Evolutionary conservation across 2,329 filamentous ascomycete species (phyloP), one percentile per base, ranked within the genome.

Genomic region (Hymenotorrendiella dingleyae): DNA sequence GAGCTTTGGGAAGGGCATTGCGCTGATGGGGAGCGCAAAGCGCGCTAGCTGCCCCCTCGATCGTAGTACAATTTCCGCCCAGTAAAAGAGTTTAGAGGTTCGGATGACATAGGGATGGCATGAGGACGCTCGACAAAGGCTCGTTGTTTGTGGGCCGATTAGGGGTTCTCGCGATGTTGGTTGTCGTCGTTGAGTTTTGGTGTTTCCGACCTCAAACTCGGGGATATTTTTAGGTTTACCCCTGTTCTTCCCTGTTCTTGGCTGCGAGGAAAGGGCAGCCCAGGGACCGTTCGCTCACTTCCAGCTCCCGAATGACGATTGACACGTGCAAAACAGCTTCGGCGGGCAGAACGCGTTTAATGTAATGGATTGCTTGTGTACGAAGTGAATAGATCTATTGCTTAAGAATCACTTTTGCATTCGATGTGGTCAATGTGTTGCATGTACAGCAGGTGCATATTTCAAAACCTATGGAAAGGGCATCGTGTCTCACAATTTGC

Each of bases 1-100:
- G 63, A 82, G 73, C 64, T 81, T 63, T 34, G 60, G 58, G 44
- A 62, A 53, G 46, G 55, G 59, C 60, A 62, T 62, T 46, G 44
- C 43, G 46, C 34, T 56, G 22, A 36, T 48, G 41, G 43, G 37
- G 46, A 32, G 28, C 45, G 52, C 53, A 53, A 51, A 45, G 26
- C 34, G 30, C 43, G 33, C 14, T 34, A 21, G 21, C 29, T 23
- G 36, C 28, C 32, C 28, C 39, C 33, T 42, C 32, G 33, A 37
- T 43, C 28, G 33, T 19, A 37, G 26, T 36, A 20, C 26, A 29
- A 17, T 19, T 24, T 35, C 37, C 36, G 24, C 39, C 30, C 4
- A 23, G 24, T 27, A 16, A 20, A 19, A 8, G 27, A 8, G 7
- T 6, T 19, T 36, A 40, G 23, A 21, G 36, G 9, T 33, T 29